Evolutionary conservation across 1,139 yeast species (phyloP).

Genomic region (Taphrina pruni): DNA sequence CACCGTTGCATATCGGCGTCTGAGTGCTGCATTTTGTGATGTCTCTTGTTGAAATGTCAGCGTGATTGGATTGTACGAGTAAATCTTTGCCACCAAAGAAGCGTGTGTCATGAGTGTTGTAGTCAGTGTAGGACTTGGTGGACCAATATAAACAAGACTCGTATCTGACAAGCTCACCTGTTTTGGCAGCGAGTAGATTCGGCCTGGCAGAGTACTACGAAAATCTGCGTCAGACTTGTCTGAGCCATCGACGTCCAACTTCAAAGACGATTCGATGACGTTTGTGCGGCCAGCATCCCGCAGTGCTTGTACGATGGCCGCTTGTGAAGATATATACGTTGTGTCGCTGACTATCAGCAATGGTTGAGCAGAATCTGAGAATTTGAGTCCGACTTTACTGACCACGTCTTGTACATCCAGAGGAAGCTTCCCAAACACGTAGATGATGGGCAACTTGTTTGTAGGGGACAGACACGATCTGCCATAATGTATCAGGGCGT

Average conservation of each 20-base stretch:
- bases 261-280: constrained; percentile 46
- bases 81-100: constrained; percentile 37
- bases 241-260: constrained; percentile 40
- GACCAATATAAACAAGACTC: constrained; percentile 69
- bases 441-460: constrained; percentile 45
- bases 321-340: constrained; percentile 27
- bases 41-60: constrained; percentile 31
- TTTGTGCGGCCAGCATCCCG: constrained; percentile 45
- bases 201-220: constrained; percentile 47
- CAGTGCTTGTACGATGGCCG: constrained; percentile 33
- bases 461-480: constrained; percentile 87
- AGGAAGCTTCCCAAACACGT: constrained; percentile 45
- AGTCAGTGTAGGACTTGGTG: constrained; percentile 75
- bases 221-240: constrained; percentile 1
- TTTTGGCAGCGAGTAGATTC: constrained; percentile 46
- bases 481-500: constrained; percentile 88
- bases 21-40: constrained; percentile 52
- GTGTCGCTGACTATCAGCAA: constrained; percentile 31
- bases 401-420: constrained; percentile 43
- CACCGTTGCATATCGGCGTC: constrained; percentile 83
- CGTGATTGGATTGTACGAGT: constrained; percentile 40
- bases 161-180: constrained; percentile 51
- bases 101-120: constrained; percentile 43
- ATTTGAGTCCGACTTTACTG: neutral
- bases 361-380: constrained; percentile 12